These are phyloP conservation scores for Ganoderma leucocontextum DNA, from an alignment of 1,284 basidiomycete genomes.

Conservation along the genomic window DNA sequence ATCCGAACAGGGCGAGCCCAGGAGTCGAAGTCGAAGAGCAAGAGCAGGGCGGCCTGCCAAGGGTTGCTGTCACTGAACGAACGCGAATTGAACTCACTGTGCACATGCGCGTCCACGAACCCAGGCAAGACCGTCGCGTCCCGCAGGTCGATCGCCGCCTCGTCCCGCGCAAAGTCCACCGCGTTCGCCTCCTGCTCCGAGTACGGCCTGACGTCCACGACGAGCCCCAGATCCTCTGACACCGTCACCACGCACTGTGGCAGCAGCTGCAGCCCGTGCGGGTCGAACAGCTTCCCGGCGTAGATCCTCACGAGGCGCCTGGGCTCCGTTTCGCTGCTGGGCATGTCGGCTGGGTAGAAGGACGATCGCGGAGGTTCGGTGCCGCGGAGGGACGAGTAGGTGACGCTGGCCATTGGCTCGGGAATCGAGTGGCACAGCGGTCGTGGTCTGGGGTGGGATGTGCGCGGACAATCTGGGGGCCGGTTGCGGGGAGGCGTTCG, in stretches of 20 bases:
- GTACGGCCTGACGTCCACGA: conserved; percentile 29
- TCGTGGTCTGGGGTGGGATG: not conserved
- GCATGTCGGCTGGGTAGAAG: not conserved
- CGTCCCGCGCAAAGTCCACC: conserved; percentile 25
- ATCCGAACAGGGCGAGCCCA: not conserved
- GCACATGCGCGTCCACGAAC: conserved; percentile 74
- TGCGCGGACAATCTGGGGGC: not conserved
- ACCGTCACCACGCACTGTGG: conserved; percentile 52
- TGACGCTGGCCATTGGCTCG: not conserved
- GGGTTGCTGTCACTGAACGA: not conserved
- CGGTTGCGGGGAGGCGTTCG: not conserved
- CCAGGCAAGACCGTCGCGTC: conserved; percentile 64
- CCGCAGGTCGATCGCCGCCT: conserved; percentile 54
- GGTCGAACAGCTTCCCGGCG: conserved; percentile 54
- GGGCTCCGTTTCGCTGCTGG: not conserved
- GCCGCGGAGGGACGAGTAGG: conserved; percentile 3
- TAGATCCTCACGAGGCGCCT: conserved; percentile 41
- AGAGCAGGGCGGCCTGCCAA: not conserved
- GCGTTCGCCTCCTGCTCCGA: conserved; percentile 8
- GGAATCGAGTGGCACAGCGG: not conserved
- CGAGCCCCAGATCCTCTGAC: conserved; percentile 30
- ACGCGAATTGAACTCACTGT: conserved; percentile 51
- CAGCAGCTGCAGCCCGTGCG: conserved; percentile 44
- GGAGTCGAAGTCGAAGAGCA: no score
- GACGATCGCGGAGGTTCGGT: conserved; percentile 4